A percentile compares a stretch with the other conserved stretches of the same genome.
Evolutionary conservation across 345 rosid genomes (phyloP).

Genomic region (Lumnitzera littorea): DNA sequence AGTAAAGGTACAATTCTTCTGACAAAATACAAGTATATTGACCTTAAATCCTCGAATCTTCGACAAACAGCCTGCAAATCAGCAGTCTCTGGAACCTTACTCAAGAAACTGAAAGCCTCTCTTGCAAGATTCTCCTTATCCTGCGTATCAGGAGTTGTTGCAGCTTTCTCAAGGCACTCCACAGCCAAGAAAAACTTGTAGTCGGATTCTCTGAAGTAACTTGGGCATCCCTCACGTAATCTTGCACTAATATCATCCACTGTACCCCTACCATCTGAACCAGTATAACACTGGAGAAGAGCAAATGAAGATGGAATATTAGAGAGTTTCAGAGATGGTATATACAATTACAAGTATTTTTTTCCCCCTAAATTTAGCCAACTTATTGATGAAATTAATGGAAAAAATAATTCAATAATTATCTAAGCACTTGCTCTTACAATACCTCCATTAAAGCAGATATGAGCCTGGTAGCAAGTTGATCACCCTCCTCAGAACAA

Average conservation of each 20-base stretch:
- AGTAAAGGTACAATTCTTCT: slow-evolving; percentile 4
- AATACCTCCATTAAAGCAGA: slow-evolving; percentile 89
- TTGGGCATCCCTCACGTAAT: slow-evolving; percentile 87
- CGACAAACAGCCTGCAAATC: slow-evolving; percentile 91
- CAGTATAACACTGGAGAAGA: slow-evolving; percentile 77
- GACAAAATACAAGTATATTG: slow-evolving; percentile 13
- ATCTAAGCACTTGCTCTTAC: not conserved
- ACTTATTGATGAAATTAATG: slow-evolving; percentile 1
- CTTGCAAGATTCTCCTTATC: slow-evolving; percentile 86
- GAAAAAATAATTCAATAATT: not conserved
- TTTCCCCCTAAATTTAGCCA: too few relatives aligned
- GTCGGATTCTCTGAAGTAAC: slow-evolving; percentile 95
- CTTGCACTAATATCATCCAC: slow-evolving; percentile 87
- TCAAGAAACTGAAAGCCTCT: slow-evolving; percentile 77
- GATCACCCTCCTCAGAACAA: slow-evolving; percentile 95
- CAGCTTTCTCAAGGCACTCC: slow-evolving; percentile 92
- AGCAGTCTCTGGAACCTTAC: slow-evolving; percentile 92
- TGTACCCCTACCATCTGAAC: slow-evolving; percentile 97
- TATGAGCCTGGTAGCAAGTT: slow-evolving; percentile 76
- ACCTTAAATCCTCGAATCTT: slow-evolving; percentile 94
- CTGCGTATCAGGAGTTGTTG: slow-evolving; percentile 43
- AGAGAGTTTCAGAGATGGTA: not conserved
- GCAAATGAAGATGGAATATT: slow-evolving; percentile 7
- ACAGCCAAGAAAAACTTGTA: slow-evolving; percentile 96
- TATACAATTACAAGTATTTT: too few relatives aligned